Percentiles rank a stretch among this genome's conserved stretches.
Evolutionary conservation across 2,329 filamentous ascomycete genomes (phyloP).

Genomic region (Trichophyton equinum): DNA sequence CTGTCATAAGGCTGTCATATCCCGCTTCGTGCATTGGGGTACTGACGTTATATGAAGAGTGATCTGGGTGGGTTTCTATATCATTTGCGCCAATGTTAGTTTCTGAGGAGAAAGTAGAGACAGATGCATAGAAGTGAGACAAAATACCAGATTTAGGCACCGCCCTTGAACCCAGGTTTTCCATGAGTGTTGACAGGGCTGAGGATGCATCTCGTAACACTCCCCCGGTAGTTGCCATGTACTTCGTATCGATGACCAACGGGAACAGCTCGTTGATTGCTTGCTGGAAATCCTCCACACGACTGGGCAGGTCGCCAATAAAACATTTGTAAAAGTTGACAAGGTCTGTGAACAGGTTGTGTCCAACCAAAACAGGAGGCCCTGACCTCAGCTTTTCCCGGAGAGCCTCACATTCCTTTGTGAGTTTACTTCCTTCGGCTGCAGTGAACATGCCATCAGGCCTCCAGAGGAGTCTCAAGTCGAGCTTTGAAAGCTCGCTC

Average conservation of each 20-base stretch:
- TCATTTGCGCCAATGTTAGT: neutral
- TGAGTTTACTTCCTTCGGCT: conserved; percentile 14
- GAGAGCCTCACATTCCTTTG: conserved; percentile 16
- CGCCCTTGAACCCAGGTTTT: conserved; percentile 17
- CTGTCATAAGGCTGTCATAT: conserved; percentile 50
- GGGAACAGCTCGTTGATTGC: conserved; percentile 44
- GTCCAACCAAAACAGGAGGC: conserved; percentile 44
- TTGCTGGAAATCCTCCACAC: conserved; percentile 41
- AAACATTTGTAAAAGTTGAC: conserved; percentile 51
- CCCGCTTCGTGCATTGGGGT: conserved; percentile 44
- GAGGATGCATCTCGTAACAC: conserved; percentile 17
- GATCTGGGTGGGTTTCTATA: conserved; percentile 21
- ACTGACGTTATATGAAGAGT: conserved; percentile 21
- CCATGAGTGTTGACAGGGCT: conserved; percentile 5
- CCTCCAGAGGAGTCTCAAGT: conserved; percentile 22
- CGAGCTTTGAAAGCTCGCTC: conserved; percentile 28
- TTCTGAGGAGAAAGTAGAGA: neutral
- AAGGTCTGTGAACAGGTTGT: conserved; percentile 52
- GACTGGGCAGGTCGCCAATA: conserved; percentile 45
- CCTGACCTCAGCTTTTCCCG: conserved; percentile 33
- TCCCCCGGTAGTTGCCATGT: conserved; percentile 46
- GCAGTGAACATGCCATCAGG: neutral
- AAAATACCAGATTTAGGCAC: conserved; percentile 23
- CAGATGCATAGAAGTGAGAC: neutral
- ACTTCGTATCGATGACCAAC: conserved; percentile 50